phyloP scores from a whole-genome alignment of 805 yeast species.

The Metschnikowia arizonensis region DNA sequence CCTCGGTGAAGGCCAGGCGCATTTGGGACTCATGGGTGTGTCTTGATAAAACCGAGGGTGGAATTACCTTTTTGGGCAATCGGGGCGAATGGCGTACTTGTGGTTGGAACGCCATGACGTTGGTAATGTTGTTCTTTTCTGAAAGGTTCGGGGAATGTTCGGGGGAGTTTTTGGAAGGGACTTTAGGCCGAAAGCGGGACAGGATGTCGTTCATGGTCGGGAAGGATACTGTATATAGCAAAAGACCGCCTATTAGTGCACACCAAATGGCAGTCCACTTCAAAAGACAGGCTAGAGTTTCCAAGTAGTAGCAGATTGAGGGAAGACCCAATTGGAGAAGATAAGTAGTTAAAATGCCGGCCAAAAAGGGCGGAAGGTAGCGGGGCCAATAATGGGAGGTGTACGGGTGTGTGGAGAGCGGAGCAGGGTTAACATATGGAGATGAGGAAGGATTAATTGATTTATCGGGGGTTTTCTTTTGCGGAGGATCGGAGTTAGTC shows the following conservation, averaged over 20 bases:
- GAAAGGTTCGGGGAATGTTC: not conserved
- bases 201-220: not conserved
- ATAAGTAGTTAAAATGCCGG: constrained; percentile 26
- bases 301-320: constrained; percentile 20
- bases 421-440: not conserved
- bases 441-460: not conserved
- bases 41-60: not conserved
- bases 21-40: not conserved
- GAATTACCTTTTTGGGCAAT: not conserved
- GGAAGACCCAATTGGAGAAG: constrained; percentile 23
- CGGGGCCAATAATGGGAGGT: not conserved
- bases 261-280: constrained; percentile 26
- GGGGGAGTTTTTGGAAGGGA: not conserved
- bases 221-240: constrained; percentile 30
- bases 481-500: not conserved
- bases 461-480: not conserved
- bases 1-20: constrained; percentile 5
- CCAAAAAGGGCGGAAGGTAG: constrained; percentile 19
- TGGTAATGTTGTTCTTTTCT: not conserved
- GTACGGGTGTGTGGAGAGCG: too few species aligned
- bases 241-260: constrained; percentile 20
- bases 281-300: constrained; percentile 18
- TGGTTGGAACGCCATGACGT: constrained; percentile 2
- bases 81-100: not conserved
- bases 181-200: constrained; percentile 1